phyloP scores from a whole-genome alignment of 345 rosid genomes.

The Gossypium rotundifolium region DNA sequence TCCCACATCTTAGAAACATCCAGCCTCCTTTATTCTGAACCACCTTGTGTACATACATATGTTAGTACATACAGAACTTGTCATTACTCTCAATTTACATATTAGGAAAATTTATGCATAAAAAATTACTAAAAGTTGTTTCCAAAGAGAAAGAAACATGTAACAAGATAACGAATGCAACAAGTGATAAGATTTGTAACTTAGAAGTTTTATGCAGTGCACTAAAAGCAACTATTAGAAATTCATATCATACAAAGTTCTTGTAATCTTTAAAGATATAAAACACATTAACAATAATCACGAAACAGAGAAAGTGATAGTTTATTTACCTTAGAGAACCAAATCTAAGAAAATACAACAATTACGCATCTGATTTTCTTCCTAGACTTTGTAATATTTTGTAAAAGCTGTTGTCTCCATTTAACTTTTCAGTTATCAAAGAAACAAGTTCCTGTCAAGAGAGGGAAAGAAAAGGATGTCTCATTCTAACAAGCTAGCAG shows the following conservation, averaged over 20 bases:
- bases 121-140: background rate
- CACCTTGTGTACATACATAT: background rate
- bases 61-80: background rate
- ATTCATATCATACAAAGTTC: conserved; percentile 8
- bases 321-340: conserved; percentile 44
- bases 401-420: conserved; percentile 55
- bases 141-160: conserved; percentile 6
- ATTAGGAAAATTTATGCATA: background rate
- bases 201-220: background rate
- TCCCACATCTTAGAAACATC: background rate
- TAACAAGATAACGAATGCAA: background rate
- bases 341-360: conserved; percentile 54
- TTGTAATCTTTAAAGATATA: background rate
- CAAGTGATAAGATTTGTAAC: background rate
- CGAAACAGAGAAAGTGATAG: background rate
- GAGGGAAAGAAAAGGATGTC: background rate
- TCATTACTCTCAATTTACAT: background rate
- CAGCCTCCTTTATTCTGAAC: background rate
- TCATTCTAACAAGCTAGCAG: conserved; percentile 1
- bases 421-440: conserved; percentile 52
- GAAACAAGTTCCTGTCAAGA: conserved; percentile 48
- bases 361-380: conserved; percentile 80
- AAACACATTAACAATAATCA: background rate
- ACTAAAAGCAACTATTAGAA: conserved; percentile 2
- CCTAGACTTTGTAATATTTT: conserved; percentile 63